A percentile compares a stretch with the other conserved stretches of the same genome.
These are phyloP conservation scores for Globisporangium takayamanum DNA, from an alignment of 352 stramenopile species.

Conservation along the genomic window DNA sequence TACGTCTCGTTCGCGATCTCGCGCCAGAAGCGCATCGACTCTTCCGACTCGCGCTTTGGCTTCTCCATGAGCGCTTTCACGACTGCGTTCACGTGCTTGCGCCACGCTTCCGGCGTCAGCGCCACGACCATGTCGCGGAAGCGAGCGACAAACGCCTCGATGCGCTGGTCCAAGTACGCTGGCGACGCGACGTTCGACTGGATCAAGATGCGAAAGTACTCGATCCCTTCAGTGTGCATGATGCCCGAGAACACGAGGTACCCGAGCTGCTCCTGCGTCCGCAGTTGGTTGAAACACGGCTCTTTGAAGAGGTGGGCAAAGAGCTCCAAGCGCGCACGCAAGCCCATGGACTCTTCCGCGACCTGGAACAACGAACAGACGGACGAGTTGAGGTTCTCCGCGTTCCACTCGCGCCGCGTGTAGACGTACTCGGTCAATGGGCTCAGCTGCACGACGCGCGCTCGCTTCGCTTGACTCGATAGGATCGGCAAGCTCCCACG, in stretches of 20 bases:
- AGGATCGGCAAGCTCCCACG: conserved; percentile 34
- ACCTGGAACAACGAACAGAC: conserved; percentile 51
- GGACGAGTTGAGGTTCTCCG: conserved; percentile 52
- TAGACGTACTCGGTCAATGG: conserved; percentile 45
- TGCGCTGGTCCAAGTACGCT: conserved; percentile 53
- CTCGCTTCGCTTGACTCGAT: too few species aligned
- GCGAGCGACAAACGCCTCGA: conserved; percentile 57
- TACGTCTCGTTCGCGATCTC: conserved; percentile 71
- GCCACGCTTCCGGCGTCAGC: conserved; percentile 20
- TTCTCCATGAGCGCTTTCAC: conserved; percentile 61
- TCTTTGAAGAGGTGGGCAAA: conserved; percentile 56
- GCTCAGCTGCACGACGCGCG: conserved; percentile 34
- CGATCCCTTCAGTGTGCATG: conserved; percentile 33
- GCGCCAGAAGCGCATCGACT: conserved; percentile 48
- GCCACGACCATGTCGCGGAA: conserved; percentile 28
- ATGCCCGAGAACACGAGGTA: conserved; percentile 64
- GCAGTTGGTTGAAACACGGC: conserved; percentile 54
- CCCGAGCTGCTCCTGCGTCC: conserved; percentile 62
- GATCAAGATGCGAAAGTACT: conserved; percentile 69
- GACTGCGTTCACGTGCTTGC: conserved; percentile 60
- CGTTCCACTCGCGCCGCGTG: conserved; percentile 35
- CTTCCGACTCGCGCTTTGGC: conserved; percentile 58
- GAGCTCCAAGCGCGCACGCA: conserved; percentile 39
- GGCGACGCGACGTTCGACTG: conserved; percentile 71
- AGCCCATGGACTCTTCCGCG: conserved; percentile 25